Base-by-base conservation (phyloP, 2,329 filamentous ascomycete species). In the Zopfia rhizophila region DNA sequence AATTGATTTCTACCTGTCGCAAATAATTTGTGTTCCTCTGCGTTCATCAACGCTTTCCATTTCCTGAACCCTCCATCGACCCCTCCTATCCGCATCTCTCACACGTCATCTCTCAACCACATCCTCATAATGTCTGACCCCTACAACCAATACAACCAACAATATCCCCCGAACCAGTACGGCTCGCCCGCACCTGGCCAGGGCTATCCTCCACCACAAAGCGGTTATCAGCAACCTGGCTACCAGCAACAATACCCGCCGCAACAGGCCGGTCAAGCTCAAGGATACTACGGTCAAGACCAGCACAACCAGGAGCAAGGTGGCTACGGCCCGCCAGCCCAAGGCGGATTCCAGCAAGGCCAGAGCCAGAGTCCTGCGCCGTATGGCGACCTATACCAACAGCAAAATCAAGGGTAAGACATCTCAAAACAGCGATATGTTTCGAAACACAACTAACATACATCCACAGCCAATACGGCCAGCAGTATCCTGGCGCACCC, bases 261-360 rank as follows among this genome's bases (percentile, higher is more conserved):
- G 38, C 70, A 70, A 51, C 68, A 72, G 29, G 59, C 58, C 5
- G 63, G 63, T 38, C 59, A 63, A 32, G 60, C 53, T 18, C 52
- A 63, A 21, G 58, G 66, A 35, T 61, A 67, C 40, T 70, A 75
- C 47, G 65, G 63, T 40, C 52, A 55, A 33, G 58, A 64, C 30
- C 57, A 58, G 46, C 60, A 60, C 57, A 61, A 53, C 50, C 66
- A 68, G 43, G 61, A 69, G 45, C 60, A 66, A 48, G 56, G 61
- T 18, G 61, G 64, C 36, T 80, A 78, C 49, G 76, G 77, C 24
- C 75, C 78, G 12, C 78, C 78, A 21, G 66, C 66, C 21, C 66
- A 76, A 16, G 75, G 76, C 29, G 78, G 77, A n/a, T 79, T 78
- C 60, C 75, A 80, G 57, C 77, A 75, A 53, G 75, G 76, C 44